These are phyloP conservation scores for Lactifluus volemus DNA, from an alignment of 768 basidiomycete species.

Conservation along the genomic window DNA sequence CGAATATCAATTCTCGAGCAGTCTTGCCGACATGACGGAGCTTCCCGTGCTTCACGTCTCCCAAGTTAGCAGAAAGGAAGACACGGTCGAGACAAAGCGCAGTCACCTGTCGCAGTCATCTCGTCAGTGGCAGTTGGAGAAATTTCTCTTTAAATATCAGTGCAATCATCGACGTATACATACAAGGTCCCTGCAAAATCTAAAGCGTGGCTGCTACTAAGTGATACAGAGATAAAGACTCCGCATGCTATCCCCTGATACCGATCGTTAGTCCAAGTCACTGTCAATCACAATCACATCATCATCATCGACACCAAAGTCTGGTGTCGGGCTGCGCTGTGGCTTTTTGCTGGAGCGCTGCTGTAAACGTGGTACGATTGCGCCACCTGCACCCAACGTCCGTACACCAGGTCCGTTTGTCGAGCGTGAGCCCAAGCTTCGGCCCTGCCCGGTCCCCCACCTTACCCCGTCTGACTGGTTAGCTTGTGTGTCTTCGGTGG, in stretches of 20 bases:
- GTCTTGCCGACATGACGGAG: too few relatives aligned
- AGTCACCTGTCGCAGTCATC: neutral
- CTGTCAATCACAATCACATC: slow-evolving; percentile 81
- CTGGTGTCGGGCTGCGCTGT: slow-evolving; percentile 55
- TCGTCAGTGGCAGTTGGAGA: neutral
- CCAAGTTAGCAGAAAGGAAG: too few relatives aligned
- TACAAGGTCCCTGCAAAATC: slow-evolving; percentile 1
- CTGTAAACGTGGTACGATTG: slow-evolving; percentile 38
- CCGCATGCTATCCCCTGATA: neutral
- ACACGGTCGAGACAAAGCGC: too few relatives aligned
- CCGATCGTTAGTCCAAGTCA: slow-evolving; percentile 31
- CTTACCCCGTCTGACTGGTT: slow-evolving; percentile 16
- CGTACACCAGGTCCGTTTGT: slow-evolving; percentile 29
- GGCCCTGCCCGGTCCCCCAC: slow-evolving; percentile 36
- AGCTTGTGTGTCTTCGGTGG: slow-evolving; percentile 12
- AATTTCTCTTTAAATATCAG: neutral
- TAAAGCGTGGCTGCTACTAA: slow-evolving; percentile 3
- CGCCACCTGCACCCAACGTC: slow-evolving; percentile 44
- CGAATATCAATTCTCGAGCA: too few relatives aligned
- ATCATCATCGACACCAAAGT: slow-evolving; percentile 79
- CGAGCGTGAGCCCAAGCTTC: slow-evolving; percentile 35
- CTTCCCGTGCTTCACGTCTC: too few relatives aligned
- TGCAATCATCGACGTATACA: neutral
- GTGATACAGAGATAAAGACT: neutral
- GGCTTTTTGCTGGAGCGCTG: slow-evolving; percentile 30